Evolutionary conservation across 2,329 filamentous ascomycete genomes (phyloP).

Genomic region (Epichloe amarillans): DNA sequence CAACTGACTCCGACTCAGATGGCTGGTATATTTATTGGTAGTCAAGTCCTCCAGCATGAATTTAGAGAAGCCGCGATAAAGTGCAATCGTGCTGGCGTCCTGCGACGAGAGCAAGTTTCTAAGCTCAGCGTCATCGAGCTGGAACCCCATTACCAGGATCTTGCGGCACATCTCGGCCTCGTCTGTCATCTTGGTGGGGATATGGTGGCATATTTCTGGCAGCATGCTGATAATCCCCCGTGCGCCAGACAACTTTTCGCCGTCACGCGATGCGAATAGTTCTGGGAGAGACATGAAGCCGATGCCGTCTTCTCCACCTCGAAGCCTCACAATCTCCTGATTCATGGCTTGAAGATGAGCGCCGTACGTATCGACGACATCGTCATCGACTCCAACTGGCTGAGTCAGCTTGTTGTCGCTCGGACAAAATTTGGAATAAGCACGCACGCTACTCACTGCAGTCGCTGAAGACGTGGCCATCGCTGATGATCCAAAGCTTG

Average conservation of each 20-base stretch:
- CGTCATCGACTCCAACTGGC: constrained; percentile 28
- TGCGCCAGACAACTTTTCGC: not conserved
- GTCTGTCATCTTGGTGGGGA: constrained; percentile 12
- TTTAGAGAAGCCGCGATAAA: constrained; percentile 49
- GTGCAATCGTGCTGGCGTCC: constrained; percentile 27
- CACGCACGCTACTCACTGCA: constrained; percentile 18
- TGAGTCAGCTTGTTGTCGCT: not conserved
- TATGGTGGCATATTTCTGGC: constrained; percentile 24
- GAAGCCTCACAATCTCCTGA: constrained; percentile 12
- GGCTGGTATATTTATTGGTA: constrained; percentile 12
- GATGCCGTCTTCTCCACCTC: constrained; percentile 12
- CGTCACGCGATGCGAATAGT: constrained; percentile 15
- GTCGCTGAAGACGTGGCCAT: constrained; percentile 28
- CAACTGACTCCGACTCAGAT: constrained; percentile 14
- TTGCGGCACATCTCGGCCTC: constrained; percentile 19
- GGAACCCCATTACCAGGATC: constrained; percentile 21
- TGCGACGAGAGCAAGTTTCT: constrained; percentile 14
- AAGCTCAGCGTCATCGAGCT: constrained; percentile 18
- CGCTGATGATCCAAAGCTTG: constrained; percentile 24
- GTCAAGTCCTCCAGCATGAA: constrained; percentile 31
- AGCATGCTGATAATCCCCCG: constrained; percentile 19
- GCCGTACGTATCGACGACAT: constrained; percentile 26
- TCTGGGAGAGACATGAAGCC: constrained; percentile 17
- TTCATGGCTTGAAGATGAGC: constrained; percentile 24
- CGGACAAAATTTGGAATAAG: not conserved